Evolutionary conservation across 768 basidiomycete genomes (phyloP), one percentile per base, ranked within the genome.

Genomic region (Ramaria sp.): DNA sequence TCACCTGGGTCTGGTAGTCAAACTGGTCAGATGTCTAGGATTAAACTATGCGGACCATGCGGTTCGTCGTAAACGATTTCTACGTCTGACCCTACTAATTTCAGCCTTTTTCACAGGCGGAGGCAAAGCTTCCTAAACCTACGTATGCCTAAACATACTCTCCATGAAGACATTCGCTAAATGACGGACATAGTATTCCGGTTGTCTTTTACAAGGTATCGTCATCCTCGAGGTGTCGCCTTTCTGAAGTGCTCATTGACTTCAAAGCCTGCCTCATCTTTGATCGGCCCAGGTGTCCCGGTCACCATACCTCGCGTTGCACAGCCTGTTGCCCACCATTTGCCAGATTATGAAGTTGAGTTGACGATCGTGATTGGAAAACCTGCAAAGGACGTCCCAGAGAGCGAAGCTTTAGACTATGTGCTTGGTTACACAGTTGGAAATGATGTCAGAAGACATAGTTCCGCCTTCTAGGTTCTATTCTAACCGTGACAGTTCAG

Each of bases 31-130:
- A 11, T 89, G 87, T 69, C 70, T 91, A 12, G 88, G 88, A 0
- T 70, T 91, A 49, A 91, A 91, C 66, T 91, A 91, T 65, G 77
- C 78, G n/a, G 88, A 90, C 63, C 88, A 91, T 71, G 89, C 89
- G 7, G 88, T 78, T 74, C 63, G 59, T 78, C 34, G 34, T 68
- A 37, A 24, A 41, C 38, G 58, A 49, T 20, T 62, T 9, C 43
- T 12, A 27, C 41, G 11, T 41, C 22, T 46, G 27, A 39, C 20
- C 34, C 27, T 48, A 34, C 13, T 34, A 12, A 10, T 38, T 27
- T 1, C 46, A 11, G 33, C 33, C 24, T 41, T 27, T 11, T 42
- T 9, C 39, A n/a, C 57, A 88, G 85, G 81, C 78, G 1, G 88
- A 90, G 69, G 74, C 82, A 0, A 82, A 81, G 31, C 68, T 88